These are phyloP conservation scores for Dipteronia dyeriana DNA, from an alignment of 345 rosid genomes.

Conservation along the genomic window DNA sequence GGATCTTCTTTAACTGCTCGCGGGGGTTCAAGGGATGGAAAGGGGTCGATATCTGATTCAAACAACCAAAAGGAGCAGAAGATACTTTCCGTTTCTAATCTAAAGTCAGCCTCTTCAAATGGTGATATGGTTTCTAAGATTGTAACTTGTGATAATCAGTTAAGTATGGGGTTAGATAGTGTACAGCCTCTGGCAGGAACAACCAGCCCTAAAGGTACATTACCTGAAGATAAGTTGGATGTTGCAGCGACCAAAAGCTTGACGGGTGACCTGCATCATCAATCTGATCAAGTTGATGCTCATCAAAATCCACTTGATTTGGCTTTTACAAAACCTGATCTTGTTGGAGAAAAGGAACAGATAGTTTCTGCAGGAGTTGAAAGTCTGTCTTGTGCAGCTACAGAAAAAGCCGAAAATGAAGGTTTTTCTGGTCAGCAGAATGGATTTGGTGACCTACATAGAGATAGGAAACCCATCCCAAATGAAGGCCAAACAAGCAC, in stretches of 20 bases:
- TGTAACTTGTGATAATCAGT: slow-evolving; percentile 42
- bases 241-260: slow-evolving; percentile 33
- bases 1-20: slow-evolving; percentile 59
- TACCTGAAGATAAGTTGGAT: slow-evolving; percentile 43
- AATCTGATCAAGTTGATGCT: slow-evolving; percentile 35
- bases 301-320: slow-evolving; percentile 30
- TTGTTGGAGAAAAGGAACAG: slow-evolving; percentile 43
- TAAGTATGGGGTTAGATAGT: slow-evolving; percentile 50
- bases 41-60: slow-evolving; percentile 55
- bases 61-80: slow-evolving; percentile 59
- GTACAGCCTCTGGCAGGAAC: slow-evolving; percentile 41
- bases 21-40: slow-evolving; percentile 56
- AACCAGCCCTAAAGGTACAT: slow-evolving; percentile 37
- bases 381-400: slow-evolving; percentile 38
- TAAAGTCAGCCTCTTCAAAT: slow-evolving; percentile 51
- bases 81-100: slow-evolving; percentile 44
- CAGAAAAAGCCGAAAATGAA: slow-evolving; percentile 39
- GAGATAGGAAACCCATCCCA: slow-evolving; percentile 37
- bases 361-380: slow-evolving; percentile 42
- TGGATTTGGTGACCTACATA: slow-evolving; percentile 41
- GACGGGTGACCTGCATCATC: slow-evolving; percentile 32
- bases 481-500: slow-evolving; percentile 44
- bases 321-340: slow-evolving; percentile 45
- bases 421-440: slow-evolving; percentile 39
- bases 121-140: slow-evolving; percentile 53